phyloP scores from a whole-genome alignment of 208 protist species.

The Plasmodiophora brassicae region DNA sequence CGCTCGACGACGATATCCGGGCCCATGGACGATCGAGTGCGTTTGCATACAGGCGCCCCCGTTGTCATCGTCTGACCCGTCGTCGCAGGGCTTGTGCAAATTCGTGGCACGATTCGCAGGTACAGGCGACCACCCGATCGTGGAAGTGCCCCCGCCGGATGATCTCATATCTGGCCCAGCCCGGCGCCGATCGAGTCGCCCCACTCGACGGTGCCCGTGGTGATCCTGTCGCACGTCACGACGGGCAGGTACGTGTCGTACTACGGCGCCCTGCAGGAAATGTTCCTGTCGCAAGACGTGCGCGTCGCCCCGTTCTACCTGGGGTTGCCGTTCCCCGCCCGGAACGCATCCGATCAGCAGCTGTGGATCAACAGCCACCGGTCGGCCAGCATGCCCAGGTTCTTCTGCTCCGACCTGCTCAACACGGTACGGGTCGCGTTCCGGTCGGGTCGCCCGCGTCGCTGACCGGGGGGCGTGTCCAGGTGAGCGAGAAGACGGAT shows the following conservation, averaged over 20 bases:
- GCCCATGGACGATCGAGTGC: too few species aligned
- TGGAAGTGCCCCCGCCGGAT: too few species aligned
- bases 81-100: not conserved
- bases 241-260: slow-evolving; percentile 11
- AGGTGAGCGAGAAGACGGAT: slow-evolving; percentile 27
- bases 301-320: slow-evolving; percentile 1
- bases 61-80: not conserved
- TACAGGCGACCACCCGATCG: too few species aligned
- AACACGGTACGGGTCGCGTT: not conserved
- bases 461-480: too few species aligned
- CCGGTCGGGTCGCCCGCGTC: not conserved
- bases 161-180: too few species aligned
- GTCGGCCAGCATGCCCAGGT: not conserved
- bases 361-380: not conserved
- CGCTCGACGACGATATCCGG: too few species aligned
- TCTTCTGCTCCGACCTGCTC: slow-evolving; percentile 29
- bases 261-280: not conserved
- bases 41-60: not conserved
- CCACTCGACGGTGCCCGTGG: not conserved
- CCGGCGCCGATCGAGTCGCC: not conserved
- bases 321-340: too few species aligned
- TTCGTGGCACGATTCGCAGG: not conserved
- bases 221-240: not conserved
- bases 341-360: not conserved
- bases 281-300: slow-evolving; percentile 19